Conservation (phyloP, 1,139 yeast genomes). For the Yamadazyma atmosphaerica region DNA sequence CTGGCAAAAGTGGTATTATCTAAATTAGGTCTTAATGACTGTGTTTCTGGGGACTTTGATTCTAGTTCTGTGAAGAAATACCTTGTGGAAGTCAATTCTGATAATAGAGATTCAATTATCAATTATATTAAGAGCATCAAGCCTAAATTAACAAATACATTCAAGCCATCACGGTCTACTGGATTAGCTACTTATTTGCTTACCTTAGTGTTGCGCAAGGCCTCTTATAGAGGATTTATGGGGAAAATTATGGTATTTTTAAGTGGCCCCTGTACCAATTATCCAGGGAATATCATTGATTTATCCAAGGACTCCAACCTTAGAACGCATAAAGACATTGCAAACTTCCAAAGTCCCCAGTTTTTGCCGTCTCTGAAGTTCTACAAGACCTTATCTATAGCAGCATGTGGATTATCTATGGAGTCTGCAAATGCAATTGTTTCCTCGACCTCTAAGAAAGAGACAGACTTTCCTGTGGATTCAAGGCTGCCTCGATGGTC, state of each 20-base stretch:
- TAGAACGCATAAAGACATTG: slow-evolving; percentile 38
- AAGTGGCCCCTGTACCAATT: slow-evolving; percentile 37
- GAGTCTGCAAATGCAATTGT: slow-evolving; percentile 21
- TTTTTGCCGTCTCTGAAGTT: slow-evolving; percentile 27
- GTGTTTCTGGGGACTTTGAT: neutral
- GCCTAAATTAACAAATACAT: slow-evolving; percentile 27
- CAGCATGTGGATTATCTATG: slow-evolving; percentile 32
- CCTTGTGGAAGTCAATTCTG: slow-evolving; percentile 5
- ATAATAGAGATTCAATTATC: slow-evolving; percentile 8
- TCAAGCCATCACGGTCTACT: slow-evolving; percentile 31
- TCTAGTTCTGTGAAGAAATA: slow-evolving; percentile 2
- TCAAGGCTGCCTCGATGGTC: slow-evolving; percentile 28
- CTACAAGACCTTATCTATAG: slow-evolving; percentile 28
- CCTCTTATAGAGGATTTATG: slow-evolving; percentile 20
- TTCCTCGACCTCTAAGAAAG: slow-evolving; percentile 20
- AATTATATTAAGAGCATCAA: slow-evolving; percentile 17
- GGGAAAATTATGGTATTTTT: slow-evolving; percentile 31
- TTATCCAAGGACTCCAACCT: slow-evolving; percentile 15
- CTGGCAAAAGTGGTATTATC: slow-evolving; percentile 1
- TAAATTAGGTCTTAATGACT: neutral
- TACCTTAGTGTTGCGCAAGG: slow-evolving; percentile 20
- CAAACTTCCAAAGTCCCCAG: slow-evolving; percentile 26
- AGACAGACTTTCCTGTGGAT: slow-evolving; percentile 24
- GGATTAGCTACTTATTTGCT: slow-evolving; percentile 34
- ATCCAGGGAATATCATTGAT: slow-evolving; percentile 35